Evolutionary conservation across 345 rosid genomes (phyloP), one percentile per base, ranked within the genome.

Genomic region (Ceriops decandra): DNA sequence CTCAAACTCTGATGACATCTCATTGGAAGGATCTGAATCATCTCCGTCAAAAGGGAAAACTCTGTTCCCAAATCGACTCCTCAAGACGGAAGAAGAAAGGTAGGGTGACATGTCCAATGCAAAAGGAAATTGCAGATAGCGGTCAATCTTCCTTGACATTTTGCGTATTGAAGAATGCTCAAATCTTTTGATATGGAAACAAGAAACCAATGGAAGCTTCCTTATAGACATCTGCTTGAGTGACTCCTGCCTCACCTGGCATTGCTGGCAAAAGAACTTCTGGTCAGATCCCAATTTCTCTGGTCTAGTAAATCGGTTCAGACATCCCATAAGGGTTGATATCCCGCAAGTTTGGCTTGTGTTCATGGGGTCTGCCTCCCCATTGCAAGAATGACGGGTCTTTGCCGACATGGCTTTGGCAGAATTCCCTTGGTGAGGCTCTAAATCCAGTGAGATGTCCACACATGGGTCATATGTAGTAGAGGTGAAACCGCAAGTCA

Each of bases 251-350:
- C 76, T 82, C 74, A 78, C 86, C 80, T 88, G 90, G 77, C 98
- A 93, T 68, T 85, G 85, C 70, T 86, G 87, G 79, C 98, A 93
- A 80, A 85, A 79, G 58, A 86, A 83, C 72, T 91, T 93, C 86
- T 91, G 98, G 77, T 93, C 97, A 0, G 96, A 74, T 46, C 95
- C 97, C 64, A 93, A 84, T 80, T 84, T 86, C 80, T 93, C 98
- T 11, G 83, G 85, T 71, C 86, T 79, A 1, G 97, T 93, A 77
- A 91, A 91, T 69, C 90, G 75, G 71, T 93, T 86, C 77, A 93
- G 78, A 76, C 98, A 91, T 20, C 97, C 96, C 20, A 81, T 67
- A 52, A 93, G 86, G 36, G 96, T 87, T 13, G 93, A 85, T 70
- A 80, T 66, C 38, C 82, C 83, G 58, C 67, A 67, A 42, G 72